Base-by-base conservation (phyloP, 176 grass and related monocot genomes). In the Puya raimondii region DNA sequence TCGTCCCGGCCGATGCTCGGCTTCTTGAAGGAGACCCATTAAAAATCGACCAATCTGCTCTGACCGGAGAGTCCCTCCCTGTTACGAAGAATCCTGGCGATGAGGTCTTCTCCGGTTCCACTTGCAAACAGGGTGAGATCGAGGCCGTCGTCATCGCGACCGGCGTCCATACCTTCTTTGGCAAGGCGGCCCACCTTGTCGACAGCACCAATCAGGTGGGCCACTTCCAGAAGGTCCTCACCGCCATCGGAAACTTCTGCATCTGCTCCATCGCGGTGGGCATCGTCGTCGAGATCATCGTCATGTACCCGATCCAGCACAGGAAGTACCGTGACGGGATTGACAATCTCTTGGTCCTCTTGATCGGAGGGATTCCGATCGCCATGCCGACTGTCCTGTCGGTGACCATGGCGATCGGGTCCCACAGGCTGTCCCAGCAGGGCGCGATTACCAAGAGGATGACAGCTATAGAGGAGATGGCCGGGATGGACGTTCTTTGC, bases 381-480 rank as follows among this genome's bases (percentile, higher is more conserved):
- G 94, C 94, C 4, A 99, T 99, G 94, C 94, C 94, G 18, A 99
- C 94, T 0, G 94, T 99, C 23, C 72, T 99, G 0, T 99, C 94
- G 0, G 94, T 99, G 10, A 99, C 94, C 20, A 99, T 99, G 94
- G 94, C 94, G 9, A 99, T 99, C 17, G 94, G 94, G 2, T 93
- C 90, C 22, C 94, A 91, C 49, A 76, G 94, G 2, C 75, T 93
- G 0, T 79, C 89, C 0, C 50, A 76, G 33, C 90, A 93, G 65
- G 94, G 94, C 10, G 94, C 94, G 13, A 99, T 99, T 76, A 93
- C 94, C 11, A 99, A 99, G 74, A 80, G 94, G 25, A 99, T 99
- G 94, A 99, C 94, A 11, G 90, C 87, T 47, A 93, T 99, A 48
- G 94, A 99, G 75, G 94, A 99, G 75, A 99, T 99, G 94, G 90